phyloP scores from a whole-genome alignment of 2,329 filamentous ascomycete species.

The Tympanopsis confertula region DNA sequence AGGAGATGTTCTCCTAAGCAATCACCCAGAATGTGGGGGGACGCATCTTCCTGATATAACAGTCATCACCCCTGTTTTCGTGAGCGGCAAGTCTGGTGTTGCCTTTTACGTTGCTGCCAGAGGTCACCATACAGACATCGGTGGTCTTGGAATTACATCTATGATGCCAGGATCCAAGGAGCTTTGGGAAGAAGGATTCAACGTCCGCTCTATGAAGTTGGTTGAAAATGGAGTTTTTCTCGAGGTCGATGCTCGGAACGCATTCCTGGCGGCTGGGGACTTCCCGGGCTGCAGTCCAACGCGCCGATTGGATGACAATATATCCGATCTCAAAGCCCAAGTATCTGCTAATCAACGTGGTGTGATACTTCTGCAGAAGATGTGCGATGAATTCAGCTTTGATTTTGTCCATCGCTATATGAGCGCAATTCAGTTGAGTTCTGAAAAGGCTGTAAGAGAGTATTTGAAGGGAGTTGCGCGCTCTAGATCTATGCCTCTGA shows the following conservation, averaged over 20 bases:
- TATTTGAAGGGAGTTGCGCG: conserved; percentile 9
- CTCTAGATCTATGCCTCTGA: conserved; percentile 11
- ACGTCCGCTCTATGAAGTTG: conserved; percentile 22
- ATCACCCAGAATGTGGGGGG: conserved; percentile 24
- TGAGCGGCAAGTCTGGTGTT: conserved; percentile 11
- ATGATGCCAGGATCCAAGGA: conserved; percentile 28
- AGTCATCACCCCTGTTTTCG: conserved; percentile 23
- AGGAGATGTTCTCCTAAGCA: conserved; percentile 25
- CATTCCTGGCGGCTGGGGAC: conserved; percentile 16
- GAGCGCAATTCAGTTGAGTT: conserved; percentile 26
- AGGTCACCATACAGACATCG: conserved; percentile 27
- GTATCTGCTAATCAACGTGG: conserved; percentile 29
- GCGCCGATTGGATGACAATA: conserved; percentile 25
- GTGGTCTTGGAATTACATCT: conserved; percentile 22
- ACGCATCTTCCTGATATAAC: conserved; percentile 28
- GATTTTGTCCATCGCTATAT: conserved; percentile 22
- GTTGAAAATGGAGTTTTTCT: conserved; percentile 22
- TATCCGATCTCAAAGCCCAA: conserved; percentile 30
- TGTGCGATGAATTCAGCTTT: conserved; percentile 20
- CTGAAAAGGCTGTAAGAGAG: conserved; percentile 21
- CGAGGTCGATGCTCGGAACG: conserved; percentile 17
- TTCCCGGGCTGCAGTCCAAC: conserved; percentile 23
- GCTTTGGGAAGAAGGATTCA: conserved; percentile 30
- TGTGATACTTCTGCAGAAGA: conserved; percentile 15
- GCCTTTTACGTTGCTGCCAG: conserved; percentile 24